Percentiles rank a stretch among this genome's conserved stretches.
phyloP scores from a whole-genome alignment of 2,329 filamentous ascomycete species.

The Colletotrichum graminicola region DNA sequence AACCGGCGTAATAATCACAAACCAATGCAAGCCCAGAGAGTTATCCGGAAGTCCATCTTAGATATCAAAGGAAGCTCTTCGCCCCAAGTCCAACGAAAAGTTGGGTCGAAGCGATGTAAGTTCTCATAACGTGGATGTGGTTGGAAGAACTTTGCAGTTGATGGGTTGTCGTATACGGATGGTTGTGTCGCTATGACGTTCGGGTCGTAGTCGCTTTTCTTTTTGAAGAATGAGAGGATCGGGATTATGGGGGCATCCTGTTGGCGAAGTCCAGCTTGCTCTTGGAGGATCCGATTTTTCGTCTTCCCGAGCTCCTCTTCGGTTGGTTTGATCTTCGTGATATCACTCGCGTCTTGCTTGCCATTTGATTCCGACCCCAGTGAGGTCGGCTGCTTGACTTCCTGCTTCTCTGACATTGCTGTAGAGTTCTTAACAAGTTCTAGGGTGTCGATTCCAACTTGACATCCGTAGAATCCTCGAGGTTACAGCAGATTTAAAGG shows the following conservation, averaged over 20 bases:
- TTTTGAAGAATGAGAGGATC: constrained; percentile 45
- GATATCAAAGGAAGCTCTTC: constrained; percentile 49
- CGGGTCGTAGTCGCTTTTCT: constrained; percentile 40
- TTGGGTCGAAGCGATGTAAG: constrained; percentile 50
- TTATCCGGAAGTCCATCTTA: constrained; percentile 48
- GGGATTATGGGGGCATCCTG: constrained; percentile 45
- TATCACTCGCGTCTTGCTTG: background rate
- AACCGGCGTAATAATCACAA: background rate
- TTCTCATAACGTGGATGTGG: constrained; percentile 51
- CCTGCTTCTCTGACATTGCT: constrained; percentile 22
- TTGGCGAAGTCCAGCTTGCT: constrained; percentile 44
- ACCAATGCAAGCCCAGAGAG: constrained; percentile 42
- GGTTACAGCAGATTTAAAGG: background rate
- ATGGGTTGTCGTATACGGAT: constrained; percentile 60
- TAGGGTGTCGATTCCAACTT: background rate
- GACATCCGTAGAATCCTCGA: too few species aligned
- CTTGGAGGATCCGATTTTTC: constrained; percentile 27
- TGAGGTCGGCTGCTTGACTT: background rate
- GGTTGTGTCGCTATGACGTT: constrained; percentile 54
- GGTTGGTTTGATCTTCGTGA: constrained; percentile 8
- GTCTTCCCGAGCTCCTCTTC: constrained; percentile 36
- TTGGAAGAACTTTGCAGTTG: constrained; percentile 53
- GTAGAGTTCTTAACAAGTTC: background rate
- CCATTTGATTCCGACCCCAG: constrained; percentile 7
- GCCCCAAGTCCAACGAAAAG: constrained; percentile 50